These are phyloP conservation scores for Tephrocybe sp. DNA, from an alignment of 768 basidiomycete species.

Conservation along the genomic window DNA sequence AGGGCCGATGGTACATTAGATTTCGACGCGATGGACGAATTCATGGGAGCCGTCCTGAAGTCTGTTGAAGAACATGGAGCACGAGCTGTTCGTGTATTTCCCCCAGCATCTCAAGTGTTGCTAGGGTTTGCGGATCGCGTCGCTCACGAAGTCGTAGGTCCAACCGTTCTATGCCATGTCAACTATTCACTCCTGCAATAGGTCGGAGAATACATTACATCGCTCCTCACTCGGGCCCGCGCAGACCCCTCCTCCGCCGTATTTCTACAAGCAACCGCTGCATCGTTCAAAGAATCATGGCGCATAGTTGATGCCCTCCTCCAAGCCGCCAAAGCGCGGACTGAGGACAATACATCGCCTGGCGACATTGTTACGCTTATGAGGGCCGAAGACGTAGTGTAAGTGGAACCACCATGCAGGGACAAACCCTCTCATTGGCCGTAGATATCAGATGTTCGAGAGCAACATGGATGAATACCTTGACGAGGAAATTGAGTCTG, in stretches of 20 bases:
- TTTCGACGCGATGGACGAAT: constrained; percentile 93
- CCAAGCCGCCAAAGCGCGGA: constrained; percentile 46
- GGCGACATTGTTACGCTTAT: constrained; percentile 17
- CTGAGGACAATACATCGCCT: neutral
- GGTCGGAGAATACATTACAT: constrained; percentile 86
- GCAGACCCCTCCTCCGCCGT: constrained; percentile 46
- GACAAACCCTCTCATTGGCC: neutral
- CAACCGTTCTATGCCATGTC: neutral
- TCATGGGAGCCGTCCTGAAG: constrained; percentile 69
- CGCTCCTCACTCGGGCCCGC: constrained; percentile 76
- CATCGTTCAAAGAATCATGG: constrained; percentile 87
- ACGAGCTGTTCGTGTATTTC: constrained; percentile 85
- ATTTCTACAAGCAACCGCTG: constrained; percentile 85
- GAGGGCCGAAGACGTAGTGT: constrained; percentile 83
- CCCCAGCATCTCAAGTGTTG: constrained; percentile 73
- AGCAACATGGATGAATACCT: constrained; percentile 97
- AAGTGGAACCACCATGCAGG: constrained; percentile 25
- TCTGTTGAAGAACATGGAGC: constrained; percentile 75
- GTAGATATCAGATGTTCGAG: constrained; percentile 93
- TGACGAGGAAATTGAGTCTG: constrained; percentile 85
- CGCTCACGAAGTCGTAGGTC: constrained; percentile 77
- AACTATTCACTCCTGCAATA: constrained; percentile 33
- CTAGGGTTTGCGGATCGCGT: constrained; percentile 82
- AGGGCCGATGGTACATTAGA: constrained; percentile 65
- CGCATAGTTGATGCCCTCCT: constrained; percentile 79